Evolutionary conservation across 78 protist genomes (phyloP), one percentile per base, ranked within the genome.

Genomic region (Emiliania huxleyi): DNA sequence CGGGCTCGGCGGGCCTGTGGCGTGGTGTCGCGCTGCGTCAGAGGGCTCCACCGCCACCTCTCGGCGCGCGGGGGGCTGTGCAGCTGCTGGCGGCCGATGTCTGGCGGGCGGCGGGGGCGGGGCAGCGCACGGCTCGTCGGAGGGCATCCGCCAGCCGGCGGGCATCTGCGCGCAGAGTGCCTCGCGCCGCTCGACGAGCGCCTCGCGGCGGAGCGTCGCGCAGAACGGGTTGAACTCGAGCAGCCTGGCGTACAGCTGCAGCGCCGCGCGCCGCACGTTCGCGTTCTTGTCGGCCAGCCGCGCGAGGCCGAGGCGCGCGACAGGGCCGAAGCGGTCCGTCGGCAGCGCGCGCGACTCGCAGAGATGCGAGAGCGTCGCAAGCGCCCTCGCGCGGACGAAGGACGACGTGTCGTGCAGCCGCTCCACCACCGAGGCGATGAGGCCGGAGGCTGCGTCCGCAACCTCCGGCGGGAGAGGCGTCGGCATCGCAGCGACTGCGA

Each of bases 211-310:
- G 42, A 73, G 43, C 19, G 42, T 18, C 23, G 44, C 15, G 83
- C 83, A 73, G n/a, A 73, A 73, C 83, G 83, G 83, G 42, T 73
- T 73, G 83, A 73, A 73, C 23, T 73, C 83, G 44, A 73, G 83
- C 33, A 35, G 21, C 43, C 23, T 23, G 42, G 33, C 37, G 42
- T 35, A 73, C 33, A 73, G 83, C 42, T 73, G 83, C 37, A 73
- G 42, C 37, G 83, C 83, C 19, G 40, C 42, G 18, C 83, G 83
- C 19, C 83, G 83, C 2, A 73, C 83, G 42, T 73, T 73, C 33
- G 83, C 83, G 18, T 73, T 73, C 83, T 73, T 73, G 83, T 73
- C 83, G 33, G 3, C 43, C 42, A 73, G 83, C 33, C 83, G 83
- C 42, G 15, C 44, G 43, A 73, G 83, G 18, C 83, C 83, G 2